Evolutionary conservation across 192 early-diverging fungal species (phyloP).

Genomic region (Umbelopsis isabellina): DNA sequence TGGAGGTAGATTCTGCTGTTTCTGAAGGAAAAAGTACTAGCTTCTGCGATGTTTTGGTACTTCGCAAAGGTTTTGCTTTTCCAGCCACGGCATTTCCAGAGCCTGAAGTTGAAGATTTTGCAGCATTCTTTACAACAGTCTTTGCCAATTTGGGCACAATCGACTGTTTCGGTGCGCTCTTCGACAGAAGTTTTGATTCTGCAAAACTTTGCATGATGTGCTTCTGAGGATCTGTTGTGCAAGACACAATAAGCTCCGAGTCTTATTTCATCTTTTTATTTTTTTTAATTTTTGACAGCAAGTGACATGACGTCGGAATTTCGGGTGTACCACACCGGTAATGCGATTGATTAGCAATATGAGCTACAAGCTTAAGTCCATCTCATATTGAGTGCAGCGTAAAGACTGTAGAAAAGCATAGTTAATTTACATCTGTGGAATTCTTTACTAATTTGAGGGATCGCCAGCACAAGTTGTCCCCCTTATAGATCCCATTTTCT

Average conservation of each 20-base stretch:
- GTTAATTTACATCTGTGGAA: no score
- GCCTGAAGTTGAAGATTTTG: background rate
- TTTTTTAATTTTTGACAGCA: no score
- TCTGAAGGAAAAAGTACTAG: conserved; percentile 75
- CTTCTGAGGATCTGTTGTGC: background rate
- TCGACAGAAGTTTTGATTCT: conserved; percentile 10
- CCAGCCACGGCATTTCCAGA: background rate
- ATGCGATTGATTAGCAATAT: no score
- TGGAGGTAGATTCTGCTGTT: background rate
- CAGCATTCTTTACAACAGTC: background rate
- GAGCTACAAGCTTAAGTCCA: no score
- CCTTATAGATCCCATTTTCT: conserved; percentile 73
- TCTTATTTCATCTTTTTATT: background rate
- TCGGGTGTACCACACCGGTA: no score
- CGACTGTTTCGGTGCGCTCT: background rate
- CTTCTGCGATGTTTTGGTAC: conserved; percentile 90
- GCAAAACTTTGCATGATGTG: conserved; percentile 11
- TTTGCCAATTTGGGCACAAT: conserved; percentile 11
- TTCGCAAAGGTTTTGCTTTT: conserved; percentile 69
- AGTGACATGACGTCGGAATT: no score
- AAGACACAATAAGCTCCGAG: background rate
- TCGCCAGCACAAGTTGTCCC: conserved; percentile 67
- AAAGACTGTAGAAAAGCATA: no score
- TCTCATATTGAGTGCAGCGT: no score
- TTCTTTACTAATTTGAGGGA: conserved; percentile 28